Base-by-base conservation (phyloP, 108 stramenopile species). In the Poteriospumella lacustris region DNA sequence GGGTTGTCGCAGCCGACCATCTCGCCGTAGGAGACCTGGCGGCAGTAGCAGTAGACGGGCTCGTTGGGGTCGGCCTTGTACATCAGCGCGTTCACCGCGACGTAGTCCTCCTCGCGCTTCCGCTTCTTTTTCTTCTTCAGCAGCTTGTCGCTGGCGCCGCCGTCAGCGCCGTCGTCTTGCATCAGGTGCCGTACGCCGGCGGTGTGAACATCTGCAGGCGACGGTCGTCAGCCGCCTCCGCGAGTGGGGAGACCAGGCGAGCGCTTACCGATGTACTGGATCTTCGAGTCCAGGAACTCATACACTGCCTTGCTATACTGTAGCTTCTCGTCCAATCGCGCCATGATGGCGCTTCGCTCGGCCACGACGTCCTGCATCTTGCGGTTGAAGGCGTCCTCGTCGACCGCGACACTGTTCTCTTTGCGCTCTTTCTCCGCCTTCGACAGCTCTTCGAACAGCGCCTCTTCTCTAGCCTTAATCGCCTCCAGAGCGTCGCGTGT, bases 1-100 rank as follows among this genome's bases (percentile, higher is more conserved):
- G 42, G 39, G 26, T 82, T 80, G 76, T 82, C 82, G 43, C 82
- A 82, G 26, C 64, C 80, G n/a, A 80, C 80, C 82, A 82, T 82
- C 26, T 80, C 39, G 0, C 82, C 82, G n/a, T 69, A 79, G 1
- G 80, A 79, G 19, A 81, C 80, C 52, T 60, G 76, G 36, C 41
- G 72, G 58, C 82, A 80, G 3, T 68, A n/a, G 80, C 82, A 82
- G 68, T 82, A 82, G 36, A 78, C 42, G 1, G 82, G 82, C 42
- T 82, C 79, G 43, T 76, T 76, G 42, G 39, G 41, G 34, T 1
- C 38, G 34, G 15, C 38, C 60, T 64, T 15, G 34, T 15, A 15
- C 43, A 42, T 19, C 9, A 42, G 69, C 2, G 43, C 69, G 42
- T 43, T 47, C 29, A 1, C 43, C 69, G n/a, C 24, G 69, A 1